phyloP scores from a whole-genome alignment of 208 protist genomes.

The Leishmania major region DNA sequence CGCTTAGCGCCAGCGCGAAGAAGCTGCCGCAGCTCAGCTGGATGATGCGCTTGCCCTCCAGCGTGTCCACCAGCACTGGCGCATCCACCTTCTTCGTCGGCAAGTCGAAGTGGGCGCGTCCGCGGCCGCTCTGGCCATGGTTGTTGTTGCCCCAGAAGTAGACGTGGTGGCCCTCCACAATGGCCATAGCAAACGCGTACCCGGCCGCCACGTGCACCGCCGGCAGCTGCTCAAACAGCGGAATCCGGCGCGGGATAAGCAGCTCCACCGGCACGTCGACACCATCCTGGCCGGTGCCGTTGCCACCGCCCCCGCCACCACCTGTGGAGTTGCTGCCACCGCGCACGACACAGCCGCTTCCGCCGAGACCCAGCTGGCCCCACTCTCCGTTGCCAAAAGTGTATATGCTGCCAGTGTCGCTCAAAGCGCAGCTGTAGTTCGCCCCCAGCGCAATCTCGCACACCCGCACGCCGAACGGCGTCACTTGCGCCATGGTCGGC shows the following conservation, averaged over 20 bases:
- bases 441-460: slow-evolving; percentile 77
- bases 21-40: slow-evolving; percentile 88
- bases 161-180: slow-evolving; percentile 68
- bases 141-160: slow-evolving; percentile 94
- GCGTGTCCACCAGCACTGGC: slow-evolving; percentile 64
- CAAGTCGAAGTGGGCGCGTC: slow-evolving; percentile 56
- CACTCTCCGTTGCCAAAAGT: slow-evolving; percentile 86
- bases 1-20: slow-evolving; percentile 78
- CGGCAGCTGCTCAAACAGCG: slow-evolving; percentile 63
- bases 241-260: slow-evolving; percentile 68
- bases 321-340: neutral
- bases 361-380: slow-evolving; percentile 82
- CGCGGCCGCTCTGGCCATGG: slow-evolving; percentile 86
- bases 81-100: slow-evolving; percentile 67
- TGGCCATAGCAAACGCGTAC: slow-evolving; percentile 86
- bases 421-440: slow-evolving; percentile 82
- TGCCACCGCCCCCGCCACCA: slow-evolving; percentile 1
- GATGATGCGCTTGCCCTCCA: slow-evolving; percentile 71
- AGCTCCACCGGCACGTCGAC: slow-evolving; percentile 47
- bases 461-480: slow-evolving; percentile 68
- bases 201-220: slow-evolving; percentile 67
- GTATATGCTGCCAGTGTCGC: slow-evolving; percentile 64
- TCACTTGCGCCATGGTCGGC: slow-evolving; percentile 65
- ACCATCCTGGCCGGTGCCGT: slow-evolving; percentile 1
- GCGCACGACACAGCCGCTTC: slow-evolving; percentile 6